Conservation (phyloP, 129 eudicot genomes). For the Tagetes erecta region DNA sequence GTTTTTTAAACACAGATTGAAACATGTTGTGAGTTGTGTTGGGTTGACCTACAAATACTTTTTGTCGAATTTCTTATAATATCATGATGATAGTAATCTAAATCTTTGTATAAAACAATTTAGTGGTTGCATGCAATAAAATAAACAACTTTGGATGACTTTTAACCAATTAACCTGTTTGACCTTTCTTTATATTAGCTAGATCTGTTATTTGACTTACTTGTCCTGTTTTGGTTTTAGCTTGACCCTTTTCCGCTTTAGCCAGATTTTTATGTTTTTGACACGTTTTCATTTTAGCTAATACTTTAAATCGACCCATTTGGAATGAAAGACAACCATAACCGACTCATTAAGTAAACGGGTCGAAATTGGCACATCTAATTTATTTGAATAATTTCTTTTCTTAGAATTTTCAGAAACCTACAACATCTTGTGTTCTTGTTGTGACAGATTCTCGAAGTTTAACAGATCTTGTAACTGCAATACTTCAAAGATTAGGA, state of each 20-base stretch:
- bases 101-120: neutral
- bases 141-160: neutral
- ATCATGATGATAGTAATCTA: neutral
- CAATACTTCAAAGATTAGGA: constrained; percentile 85
- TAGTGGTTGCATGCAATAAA: neutral
- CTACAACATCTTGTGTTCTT: constrained; percentile 12
- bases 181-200: neutral
- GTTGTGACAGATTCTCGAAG: constrained; percentile 62
- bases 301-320: neutral
- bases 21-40: neutral
- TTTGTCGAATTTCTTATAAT: neutral
- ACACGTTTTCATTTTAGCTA: neutral
- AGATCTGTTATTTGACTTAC: neutral
- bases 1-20: neutral
- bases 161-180: neutral
- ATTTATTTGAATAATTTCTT: neutral
- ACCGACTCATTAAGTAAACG: neutral
- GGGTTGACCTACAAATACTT: neutral
- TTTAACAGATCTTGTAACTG: constrained; percentile 77
- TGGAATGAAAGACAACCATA: neutral
- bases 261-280: neutral
- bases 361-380: neutral
- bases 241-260: neutral
- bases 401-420: neutral
- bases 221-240: neutral